Conservation (phyloP, 495 filamentous ascomycete genomes). For the Platismatia glauca region DNA sequence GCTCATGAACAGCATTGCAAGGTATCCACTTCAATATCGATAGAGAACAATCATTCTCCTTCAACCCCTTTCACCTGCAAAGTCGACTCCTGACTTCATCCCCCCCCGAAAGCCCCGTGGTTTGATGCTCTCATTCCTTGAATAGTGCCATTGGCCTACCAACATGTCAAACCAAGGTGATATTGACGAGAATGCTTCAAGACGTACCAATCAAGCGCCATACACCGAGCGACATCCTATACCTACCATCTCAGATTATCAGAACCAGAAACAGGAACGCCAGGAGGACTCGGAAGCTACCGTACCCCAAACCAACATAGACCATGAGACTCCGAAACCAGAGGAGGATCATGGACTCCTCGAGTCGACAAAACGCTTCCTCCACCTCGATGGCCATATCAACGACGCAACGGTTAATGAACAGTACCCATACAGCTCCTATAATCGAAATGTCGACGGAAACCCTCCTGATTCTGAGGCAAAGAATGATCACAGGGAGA, state of each 20-base stretch:
- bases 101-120: not conserved
- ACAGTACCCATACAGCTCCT: conserved; percentile 16
- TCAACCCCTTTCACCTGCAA: not conserved
- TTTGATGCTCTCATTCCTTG: not conserved
- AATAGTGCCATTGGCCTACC: not conserved
- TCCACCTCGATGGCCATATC: conserved; percentile 32
- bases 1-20: not conserved
- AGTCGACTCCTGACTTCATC: too few species aligned
- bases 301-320: conserved; percentile 19
- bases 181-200: conserved; percentile 39
- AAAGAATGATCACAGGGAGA: conserved; percentile 8
- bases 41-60: not conserved
- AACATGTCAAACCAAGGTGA: conserved; percentile 36
- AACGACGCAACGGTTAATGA: conserved; percentile 19
- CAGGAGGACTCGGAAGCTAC: conserved; percentile 27
- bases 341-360: conserved; percentile 25
- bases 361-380: conserved; percentile 31
- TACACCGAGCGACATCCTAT: conserved; percentile 51
- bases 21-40: not conserved
- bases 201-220: conserved; percentile 40
- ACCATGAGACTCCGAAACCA: conserved; percentile 33
- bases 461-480: not conserved
- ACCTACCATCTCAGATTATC: conserved; percentile 54
- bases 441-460: conserved; percentile 18
- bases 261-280: conserved; percentile 45